Base-by-base conservation (phyloP, 169 alveolate genomes). In the Plasmodium gonderi region DNA sequence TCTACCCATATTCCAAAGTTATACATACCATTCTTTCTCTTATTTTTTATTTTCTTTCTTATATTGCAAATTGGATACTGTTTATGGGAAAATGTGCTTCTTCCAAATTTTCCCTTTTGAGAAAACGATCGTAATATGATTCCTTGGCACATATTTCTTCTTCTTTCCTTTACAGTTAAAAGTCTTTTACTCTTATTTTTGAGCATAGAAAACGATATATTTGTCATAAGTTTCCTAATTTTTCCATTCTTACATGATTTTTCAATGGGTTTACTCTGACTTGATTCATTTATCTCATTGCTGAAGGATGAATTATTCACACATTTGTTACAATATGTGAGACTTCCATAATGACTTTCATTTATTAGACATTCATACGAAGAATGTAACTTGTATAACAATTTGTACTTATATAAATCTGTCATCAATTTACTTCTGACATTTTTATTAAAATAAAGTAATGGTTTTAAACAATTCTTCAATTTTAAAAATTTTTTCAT, bases 391-490 rank as follows among this genome's bases (percentile, higher is more conserved):
- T 87, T 87, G 68, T 87, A 87, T 17, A 75, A 12, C 6, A 87
- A n/a, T 26, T 36, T 87, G 49, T 45, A 40, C 9, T 23, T 23
- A 45, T 75, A 87, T 31, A 74, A 26, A 23, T 87, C 72, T 9
- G 23, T 3, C 3, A 31, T 31, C 29, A 75, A 20, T 40, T 26
- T 87, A 38, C 65, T 75, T 87, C 87, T 65, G 12, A 40, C 54
- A 36, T 75, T 42, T 45, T 87, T 26, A 65, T 38, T 75, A 36
- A 29, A 87, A 76, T 87, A 75, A 23, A 17, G 80, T 12, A 75
- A 64, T 38, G 93, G 93, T 45, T 87, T 51, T n/a, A 87, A 38
- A 31, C 64, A 29, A 74, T 87, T 87, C 33, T 87, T 87, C 42
- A 75, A 11, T 33, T 65, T 23, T 87, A 78, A 44, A 38, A 54